These are phyloP conservation scores for Phytophthora chlamydospora DNA, from an alignment of 352 stramenopile genomes.

Conservation along the genomic window DNA sequence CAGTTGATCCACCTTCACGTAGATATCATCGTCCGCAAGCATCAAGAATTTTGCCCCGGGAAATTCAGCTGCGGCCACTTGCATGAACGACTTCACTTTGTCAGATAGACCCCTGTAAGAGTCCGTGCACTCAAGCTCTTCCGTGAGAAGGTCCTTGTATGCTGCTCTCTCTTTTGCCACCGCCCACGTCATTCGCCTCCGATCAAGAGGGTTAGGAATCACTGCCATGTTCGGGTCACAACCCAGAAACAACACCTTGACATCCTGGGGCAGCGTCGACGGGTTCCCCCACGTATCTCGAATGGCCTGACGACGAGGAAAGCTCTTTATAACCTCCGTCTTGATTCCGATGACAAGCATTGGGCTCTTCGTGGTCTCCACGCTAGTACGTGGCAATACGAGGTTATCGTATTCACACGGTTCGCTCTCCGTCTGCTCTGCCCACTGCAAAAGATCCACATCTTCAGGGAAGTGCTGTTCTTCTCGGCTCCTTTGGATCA, in stretches of 20 bases:
- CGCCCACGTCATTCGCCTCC: slow-evolving; percentile 12
- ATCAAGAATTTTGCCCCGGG: slow-evolving; percentile 47
- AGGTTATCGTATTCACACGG: slow-evolving; percentile 1
- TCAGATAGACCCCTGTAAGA: slow-evolving; percentile 53
- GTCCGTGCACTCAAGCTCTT: slow-evolving; percentile 58
- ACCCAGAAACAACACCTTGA: slow-evolving; percentile 42
- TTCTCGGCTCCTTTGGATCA: slow-evolving; percentile 14
- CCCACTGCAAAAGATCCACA: slow-evolving; percentile 23
- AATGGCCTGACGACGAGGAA: slow-evolving; percentile 47
- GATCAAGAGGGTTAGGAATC: slow-evolving; percentile 12
- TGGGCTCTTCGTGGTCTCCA: background rate
- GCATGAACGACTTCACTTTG: slow-evolving; percentile 69
- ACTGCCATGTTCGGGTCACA: slow-evolving; percentile 22
- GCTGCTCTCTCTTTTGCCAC: slow-evolving; percentile 41
- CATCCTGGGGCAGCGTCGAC: slow-evolving; percentile 20
- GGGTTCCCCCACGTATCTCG: slow-evolving; percentile 45
- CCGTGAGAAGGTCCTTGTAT: slow-evolving; percentile 52
- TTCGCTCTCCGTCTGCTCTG: slow-evolving; percentile 3
- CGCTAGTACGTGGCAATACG: slow-evolving; percentile 1
- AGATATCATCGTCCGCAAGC: slow-evolving; percentile 65
- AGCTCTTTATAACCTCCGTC: slow-evolving; percentile 36
- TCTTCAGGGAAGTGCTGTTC: slow-evolving; percentile 29
- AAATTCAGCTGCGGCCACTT: slow-evolving; percentile 35
- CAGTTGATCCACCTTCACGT: slow-evolving; percentile 44
- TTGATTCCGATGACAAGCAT: slow-evolving; percentile 54